These are phyloP conservation scores for Trametes maxima DNA, from an alignment of 768 basidiomycete species.

Conservation along the genomic window DNA sequence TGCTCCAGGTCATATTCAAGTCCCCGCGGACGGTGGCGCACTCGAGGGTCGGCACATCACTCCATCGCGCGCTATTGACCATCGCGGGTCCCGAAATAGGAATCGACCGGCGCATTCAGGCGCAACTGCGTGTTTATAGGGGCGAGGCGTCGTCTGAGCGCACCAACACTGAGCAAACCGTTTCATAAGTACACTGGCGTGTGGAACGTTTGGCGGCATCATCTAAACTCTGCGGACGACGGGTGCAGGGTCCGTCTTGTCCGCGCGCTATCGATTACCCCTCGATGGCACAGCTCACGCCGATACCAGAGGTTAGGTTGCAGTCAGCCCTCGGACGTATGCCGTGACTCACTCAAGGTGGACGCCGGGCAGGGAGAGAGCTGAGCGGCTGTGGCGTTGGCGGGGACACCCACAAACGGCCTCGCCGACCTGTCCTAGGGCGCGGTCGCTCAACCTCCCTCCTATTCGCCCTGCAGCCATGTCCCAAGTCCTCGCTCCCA, in stretches of 20 bases:
- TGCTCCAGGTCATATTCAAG: neutral
- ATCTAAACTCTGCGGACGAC: neutral
- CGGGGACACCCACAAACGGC: constrained; percentile 5
- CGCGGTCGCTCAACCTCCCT: constrained; percentile 4
- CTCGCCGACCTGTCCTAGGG: constrained; percentile 7
- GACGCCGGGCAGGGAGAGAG: neutral
- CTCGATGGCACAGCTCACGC: neutral
- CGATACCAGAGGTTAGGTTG: neutral
- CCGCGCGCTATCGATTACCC: neutral
- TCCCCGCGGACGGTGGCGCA: neutral
- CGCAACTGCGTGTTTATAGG: too few species aligned
- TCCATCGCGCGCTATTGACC: neutral
- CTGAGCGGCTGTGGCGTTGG: neutral
- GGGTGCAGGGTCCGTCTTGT: neutral
- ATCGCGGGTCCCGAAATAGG: neutral
- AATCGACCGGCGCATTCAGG: neutral
- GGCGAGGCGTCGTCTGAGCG: too few species aligned
- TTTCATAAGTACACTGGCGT: neutral
- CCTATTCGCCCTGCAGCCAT: constrained; percentile 6
- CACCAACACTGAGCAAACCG: neutral
- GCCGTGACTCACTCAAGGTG: constrained; percentile 4
- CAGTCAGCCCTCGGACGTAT: neutral
- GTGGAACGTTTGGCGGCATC: too few species aligned
- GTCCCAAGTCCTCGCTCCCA: neutral
- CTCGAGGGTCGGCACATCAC: neutral